Conservation (phyloP, 306 rosid species). For the Morella rubra region DNA sequence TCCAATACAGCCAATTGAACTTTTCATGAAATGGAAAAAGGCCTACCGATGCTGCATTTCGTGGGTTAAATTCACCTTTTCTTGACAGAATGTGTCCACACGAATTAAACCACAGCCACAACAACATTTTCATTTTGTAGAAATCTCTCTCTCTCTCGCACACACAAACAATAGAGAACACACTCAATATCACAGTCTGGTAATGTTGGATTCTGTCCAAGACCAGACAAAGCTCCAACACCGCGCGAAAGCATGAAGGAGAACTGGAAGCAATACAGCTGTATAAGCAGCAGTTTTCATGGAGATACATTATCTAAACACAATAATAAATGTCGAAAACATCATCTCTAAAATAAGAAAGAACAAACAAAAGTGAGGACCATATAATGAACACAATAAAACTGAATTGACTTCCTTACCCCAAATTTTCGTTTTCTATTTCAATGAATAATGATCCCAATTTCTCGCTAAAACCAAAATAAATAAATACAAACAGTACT, state of each 20-base stretch:
- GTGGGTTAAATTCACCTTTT: too few relatives aligned
- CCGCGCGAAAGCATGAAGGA: neutral
- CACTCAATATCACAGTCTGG: slow-evolving; percentile 10
- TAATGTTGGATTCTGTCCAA: slow-evolving; percentile 25
- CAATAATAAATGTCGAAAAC: neutral
- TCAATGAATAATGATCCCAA: slow-evolving; percentile 29
- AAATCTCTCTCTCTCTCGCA: neutral
- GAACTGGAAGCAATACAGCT: neutral
- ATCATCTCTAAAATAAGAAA: neutral
- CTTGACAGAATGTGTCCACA: too few relatives aligned
- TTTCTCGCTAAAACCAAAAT: neutral
- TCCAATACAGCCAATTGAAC: too few relatives aligned
- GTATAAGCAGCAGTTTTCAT: slow-evolving; percentile 12
- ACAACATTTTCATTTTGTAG: too few relatives aligned
- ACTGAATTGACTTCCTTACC: neutral
- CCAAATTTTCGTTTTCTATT: neutral
- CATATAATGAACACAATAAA: neutral
- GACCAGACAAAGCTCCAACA: slow-evolving; percentile 29
- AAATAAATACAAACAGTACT: neutral
- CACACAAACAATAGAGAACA: neutral
- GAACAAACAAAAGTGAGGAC: neutral
- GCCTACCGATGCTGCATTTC: too few relatives aligned
- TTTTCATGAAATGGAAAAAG: too few relatives aligned
- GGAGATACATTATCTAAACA: neutral
- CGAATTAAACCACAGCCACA: too few relatives aligned